phyloP scores from a whole-genome alignment of 164 flowering plant genomes.

The Paratinospora sagittata region DNA sequence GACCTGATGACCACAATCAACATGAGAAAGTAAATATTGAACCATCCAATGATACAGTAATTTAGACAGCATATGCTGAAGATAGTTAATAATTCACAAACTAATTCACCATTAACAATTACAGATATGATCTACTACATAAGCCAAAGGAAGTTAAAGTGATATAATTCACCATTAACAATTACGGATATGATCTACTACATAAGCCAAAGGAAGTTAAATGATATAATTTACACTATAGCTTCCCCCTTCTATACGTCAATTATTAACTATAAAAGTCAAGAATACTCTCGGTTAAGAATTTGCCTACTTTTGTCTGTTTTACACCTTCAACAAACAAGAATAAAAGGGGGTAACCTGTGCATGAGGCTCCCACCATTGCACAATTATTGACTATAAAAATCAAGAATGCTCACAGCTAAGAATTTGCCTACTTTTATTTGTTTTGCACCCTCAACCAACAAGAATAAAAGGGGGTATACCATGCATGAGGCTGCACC shows the following conservation, averaged over 20 bases:
- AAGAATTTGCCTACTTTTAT: not conserved
- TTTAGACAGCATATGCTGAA: not conserved
- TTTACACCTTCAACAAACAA: not conserved
- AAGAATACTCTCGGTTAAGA: not conserved
- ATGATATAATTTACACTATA: too few species aligned
- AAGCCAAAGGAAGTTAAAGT: not conserved
- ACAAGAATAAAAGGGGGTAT: not conserved
- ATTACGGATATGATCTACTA: not conserved
- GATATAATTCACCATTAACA: not conserved
- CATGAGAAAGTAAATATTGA: not conserved
- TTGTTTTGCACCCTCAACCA: not conserved
- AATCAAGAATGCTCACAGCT: not conserved
- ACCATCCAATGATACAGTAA: not conserved
- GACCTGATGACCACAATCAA: slow-evolving; percentile 54
- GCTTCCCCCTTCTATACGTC: not conserved
- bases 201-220: not conserved
- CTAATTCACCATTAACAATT: not conserved
- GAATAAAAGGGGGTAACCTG: not conserved
- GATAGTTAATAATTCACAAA: not conserved
- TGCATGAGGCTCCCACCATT: not conserved
- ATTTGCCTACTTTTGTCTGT: too few species aligned
- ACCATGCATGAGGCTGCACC: not conserved
- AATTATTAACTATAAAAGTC: not conserved
- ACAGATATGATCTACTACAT: not conserved
- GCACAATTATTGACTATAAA: not conserved